These are phyloP conservation scores for Plasmodium malariae DNA, from an alignment of 169 alveolate genomes.

Conservation along the genomic window DNA sequence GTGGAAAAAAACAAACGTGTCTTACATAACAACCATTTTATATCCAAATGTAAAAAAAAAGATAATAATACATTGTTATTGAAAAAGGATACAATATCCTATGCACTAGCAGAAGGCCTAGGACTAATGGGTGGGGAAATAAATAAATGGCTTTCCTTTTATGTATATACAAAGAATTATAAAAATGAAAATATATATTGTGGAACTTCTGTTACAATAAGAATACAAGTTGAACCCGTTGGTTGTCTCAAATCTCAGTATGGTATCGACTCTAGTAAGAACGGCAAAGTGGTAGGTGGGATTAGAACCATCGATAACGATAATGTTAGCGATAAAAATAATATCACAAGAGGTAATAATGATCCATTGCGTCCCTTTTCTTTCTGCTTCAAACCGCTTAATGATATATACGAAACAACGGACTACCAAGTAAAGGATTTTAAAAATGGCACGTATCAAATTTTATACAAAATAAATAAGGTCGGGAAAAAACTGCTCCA, in stretches of 20 bases:
- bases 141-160: conserved; percentile 83
- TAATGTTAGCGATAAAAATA: background rate
- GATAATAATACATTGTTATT: background rate
- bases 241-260: conserved; percentile 43
- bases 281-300: background rate
- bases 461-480: conserved; percentile 36
- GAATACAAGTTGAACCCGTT: conserved; percentile 55
- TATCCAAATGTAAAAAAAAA: no score
- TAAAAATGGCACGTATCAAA: conserved; percentile 48
- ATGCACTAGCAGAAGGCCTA: conserved; percentile 81
- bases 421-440: conserved; percentile 64
- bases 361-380: background rate
- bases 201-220: conserved; percentile 46
- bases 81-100: conserved; percentile 18
- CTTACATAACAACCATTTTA: no score
- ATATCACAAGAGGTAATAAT: conserved; percentile 5
- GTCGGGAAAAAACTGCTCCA: conserved; percentile 39
- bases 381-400: conserved; percentile 25
- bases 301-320: no score
- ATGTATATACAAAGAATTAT: conserved; percentile 77
- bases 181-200: conserved; percentile 35
- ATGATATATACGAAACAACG: conserved; percentile 37
- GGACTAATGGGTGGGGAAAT: conserved; percentile 84
- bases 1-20: no score
- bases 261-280: background rate